phyloP scores from a whole-genome alignment of 164 flowering plant species.

The Liquidambar formosana region DNA sequence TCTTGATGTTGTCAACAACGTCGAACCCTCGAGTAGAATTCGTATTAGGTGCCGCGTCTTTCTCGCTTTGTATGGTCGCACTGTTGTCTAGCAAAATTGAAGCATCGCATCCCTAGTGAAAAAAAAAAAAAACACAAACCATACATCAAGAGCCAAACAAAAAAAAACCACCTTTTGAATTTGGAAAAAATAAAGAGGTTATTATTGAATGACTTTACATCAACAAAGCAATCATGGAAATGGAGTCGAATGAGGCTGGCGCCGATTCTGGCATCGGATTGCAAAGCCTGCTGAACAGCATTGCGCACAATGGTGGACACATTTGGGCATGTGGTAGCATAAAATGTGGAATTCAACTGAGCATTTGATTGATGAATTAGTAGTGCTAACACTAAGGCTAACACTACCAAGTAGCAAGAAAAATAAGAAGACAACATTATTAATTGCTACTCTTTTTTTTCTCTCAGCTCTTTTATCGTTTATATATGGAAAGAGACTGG shows the following conservation, averaged over 20 bases:
- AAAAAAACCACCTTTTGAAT: too few relatives aligned
- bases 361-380: slow-evolving; percentile 20
- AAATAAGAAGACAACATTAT: too few relatives aligned
- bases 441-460: too few relatives aligned
- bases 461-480: too few relatives aligned
- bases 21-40: slow-evolving; percentile 21
- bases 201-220: too few relatives aligned
- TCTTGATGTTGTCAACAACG: slow-evolving; percentile 24
- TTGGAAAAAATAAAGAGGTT: too few relatives aligned
- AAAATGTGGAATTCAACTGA: slow-evolving; percentile 33
- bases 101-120: slow-evolving; percentile 26
- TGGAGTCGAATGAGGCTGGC: slow-evolving; percentile 41
- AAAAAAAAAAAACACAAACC: too few relatives aligned
- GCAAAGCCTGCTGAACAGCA: slow-evolving; percentile 26
- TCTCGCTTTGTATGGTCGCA: slow-evolving; percentile 17
- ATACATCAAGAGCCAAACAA: too few relatives aligned
- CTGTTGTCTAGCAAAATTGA: slow-evolving; percentile 22
- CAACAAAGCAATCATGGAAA: slow-evolving; percentile 44
- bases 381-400: background rate
- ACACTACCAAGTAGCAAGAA: too few relatives aligned
- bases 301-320: slow-evolving; percentile 26
- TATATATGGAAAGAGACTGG: too few relatives aligned
- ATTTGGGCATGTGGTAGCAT: slow-evolving; percentile 35
- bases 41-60: slow-evolving; percentile 19
- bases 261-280: slow-evolving; percentile 26